Evolutionary conservation across 345 rosid species (phyloP).

Genomic region (Rhodamnia argentea): DNA sequence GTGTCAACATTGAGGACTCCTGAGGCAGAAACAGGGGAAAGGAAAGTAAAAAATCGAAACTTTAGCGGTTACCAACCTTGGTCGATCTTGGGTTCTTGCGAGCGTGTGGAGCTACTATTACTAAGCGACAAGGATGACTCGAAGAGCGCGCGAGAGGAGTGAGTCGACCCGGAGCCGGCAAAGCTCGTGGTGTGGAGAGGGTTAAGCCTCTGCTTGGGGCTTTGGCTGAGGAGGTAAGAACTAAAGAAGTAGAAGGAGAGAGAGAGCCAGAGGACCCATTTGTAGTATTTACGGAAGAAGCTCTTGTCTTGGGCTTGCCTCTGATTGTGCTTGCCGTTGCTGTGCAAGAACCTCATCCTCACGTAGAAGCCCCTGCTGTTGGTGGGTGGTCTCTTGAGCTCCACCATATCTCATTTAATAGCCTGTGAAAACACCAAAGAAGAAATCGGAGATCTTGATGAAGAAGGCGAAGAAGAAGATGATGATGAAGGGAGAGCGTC

Average conservation of each 20-base stretch:
- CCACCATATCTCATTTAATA: constrained; percentile 36
- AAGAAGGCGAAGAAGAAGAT: neutral
- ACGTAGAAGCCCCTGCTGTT: constrained; percentile 34
- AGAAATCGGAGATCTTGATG: neutral
- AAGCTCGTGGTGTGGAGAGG: constrained; percentile 28
- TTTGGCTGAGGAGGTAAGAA: constrained; percentile 55
- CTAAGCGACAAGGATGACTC: constrained; percentile 15
- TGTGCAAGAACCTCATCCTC: constrained; percentile 35
- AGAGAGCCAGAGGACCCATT: constrained; percentile 71
- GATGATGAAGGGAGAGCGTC: neutral
- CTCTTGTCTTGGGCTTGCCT: constrained; percentile 17
- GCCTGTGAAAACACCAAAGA: neutral
- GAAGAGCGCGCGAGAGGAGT: constrained; percentile 54
- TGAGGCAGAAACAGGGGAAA: neutral
- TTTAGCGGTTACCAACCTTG: constrained; percentile 16
- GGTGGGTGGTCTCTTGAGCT: constrained; percentile 22
- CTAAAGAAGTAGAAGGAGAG: constrained; percentile 64
- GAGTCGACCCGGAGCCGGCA: constrained; percentile 25
- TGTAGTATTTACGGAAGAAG: constrained; percentile 51
- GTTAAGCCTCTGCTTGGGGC: constrained; percentile 15
- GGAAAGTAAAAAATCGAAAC: neutral
- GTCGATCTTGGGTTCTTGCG: constrained; percentile 6
- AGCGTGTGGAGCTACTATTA: neutral
- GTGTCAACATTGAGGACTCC: neutral
- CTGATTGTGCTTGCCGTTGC: constrained; percentile 5